phyloP scores from a whole-genome alignment of 768 basidiomycete genomes.

The button mushroom (Agaricus bisporus) region DNA sequence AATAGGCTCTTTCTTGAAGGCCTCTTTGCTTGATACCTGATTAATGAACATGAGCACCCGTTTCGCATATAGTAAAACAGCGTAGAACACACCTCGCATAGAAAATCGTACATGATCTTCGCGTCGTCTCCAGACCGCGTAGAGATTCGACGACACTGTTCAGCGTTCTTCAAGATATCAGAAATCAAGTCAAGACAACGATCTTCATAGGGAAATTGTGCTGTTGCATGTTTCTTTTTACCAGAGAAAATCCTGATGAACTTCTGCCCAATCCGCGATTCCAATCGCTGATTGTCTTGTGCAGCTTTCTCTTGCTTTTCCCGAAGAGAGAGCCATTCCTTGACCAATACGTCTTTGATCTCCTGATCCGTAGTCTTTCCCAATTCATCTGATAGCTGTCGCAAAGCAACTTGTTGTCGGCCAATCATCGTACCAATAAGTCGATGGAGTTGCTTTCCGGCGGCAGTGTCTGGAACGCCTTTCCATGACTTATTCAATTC shows the following conservation, averaged over 20 bases:
- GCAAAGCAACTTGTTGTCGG: slow-evolving; percentile 1
- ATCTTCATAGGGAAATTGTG: background rate
- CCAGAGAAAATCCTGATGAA: background rate
- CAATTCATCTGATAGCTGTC: background rate
- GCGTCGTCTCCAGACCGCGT: background rate
- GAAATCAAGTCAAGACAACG: background rate
- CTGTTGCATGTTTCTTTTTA: background rate
- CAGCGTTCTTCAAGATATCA: background rate
- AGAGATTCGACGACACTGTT: background rate
- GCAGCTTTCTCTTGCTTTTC: background rate
- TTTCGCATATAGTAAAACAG: too few relatives aligned
- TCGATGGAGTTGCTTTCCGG: slow-evolving; percentile 39
- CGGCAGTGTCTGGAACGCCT: slow-evolving; percentile 45
- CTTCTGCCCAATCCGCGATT: background rate
- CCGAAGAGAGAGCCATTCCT: background rate
- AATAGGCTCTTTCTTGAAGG: too few relatives aligned
- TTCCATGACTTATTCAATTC: slow-evolving; percentile 42
- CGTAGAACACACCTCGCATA: background rate
- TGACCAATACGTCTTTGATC: background rate
- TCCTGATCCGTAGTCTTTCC: background rate
- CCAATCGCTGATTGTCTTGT: background rate
- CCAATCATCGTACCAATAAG: background rate
- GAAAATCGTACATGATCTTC: background rate
- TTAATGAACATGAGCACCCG: too few relatives aligned
- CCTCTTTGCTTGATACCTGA: too few relatives aligned